A percentile compares a stretch with the other conserved stretches of the same genome.
phyloP scores from a whole-genome alignment of 257 asterid species.

The Nicotiana tabacum region DNA sequence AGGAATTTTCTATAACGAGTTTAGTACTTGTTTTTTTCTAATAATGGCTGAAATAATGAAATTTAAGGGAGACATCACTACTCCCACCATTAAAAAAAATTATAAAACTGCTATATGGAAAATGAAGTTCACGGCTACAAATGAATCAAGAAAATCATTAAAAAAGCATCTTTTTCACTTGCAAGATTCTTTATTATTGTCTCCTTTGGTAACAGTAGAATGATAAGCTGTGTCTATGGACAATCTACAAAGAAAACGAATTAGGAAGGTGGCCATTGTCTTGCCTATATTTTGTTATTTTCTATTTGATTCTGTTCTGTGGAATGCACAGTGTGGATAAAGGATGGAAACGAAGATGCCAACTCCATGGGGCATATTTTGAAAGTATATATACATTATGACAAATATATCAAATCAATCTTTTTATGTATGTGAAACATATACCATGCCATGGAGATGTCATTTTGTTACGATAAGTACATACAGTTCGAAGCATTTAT shows the following conservation, averaged over 20 bases:
- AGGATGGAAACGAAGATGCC: not conserved
- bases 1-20: not conserved
- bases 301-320: constrained; percentile 5
- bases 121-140: constrained; percentile 5
- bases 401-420: constrained; percentile 9
- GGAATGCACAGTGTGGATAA: constrained; percentile 1
- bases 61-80: not conserved
- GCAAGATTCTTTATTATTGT: not conserved
- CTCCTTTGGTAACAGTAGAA: constrained; percentile 3
- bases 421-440: not conserved
- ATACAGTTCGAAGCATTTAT: not conserved
- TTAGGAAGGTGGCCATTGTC: constrained; percentile 18
- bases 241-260: constrained; percentile 15
- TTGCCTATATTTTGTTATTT: constrained; percentile 12
- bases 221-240: not conserved
- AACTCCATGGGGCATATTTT: not conserved
- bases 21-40: constrained; percentile 1
- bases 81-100: not conserved
- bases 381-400: not conserved
- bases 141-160: not conserved
- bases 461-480: not conserved
- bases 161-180: not conserved
- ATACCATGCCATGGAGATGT: not conserved
- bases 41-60: constrained; percentile 2
- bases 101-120: not conserved